Evolutionary conservation across 1,284 basidiomycete species (phyloP), one percentile per base, ranked within the genome.

Genomic region (Chondrostereum purpureum): DNA sequence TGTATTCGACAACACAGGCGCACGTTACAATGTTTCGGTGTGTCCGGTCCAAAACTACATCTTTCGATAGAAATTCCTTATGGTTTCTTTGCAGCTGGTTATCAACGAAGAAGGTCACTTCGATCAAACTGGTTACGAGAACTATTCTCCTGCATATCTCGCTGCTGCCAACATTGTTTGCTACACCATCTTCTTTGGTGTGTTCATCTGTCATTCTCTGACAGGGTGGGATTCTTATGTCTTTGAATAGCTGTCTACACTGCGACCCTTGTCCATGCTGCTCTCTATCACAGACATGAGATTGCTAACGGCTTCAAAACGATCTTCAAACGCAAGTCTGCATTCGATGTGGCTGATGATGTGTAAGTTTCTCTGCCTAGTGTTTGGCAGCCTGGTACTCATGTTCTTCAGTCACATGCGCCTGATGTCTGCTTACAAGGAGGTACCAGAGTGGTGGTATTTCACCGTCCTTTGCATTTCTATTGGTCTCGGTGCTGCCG

Each of bases 371-470:
- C 68, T 27, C 22, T 3, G 83, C 87, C 27, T 8, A 31, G n/a
- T n/a, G 27, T n/a, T 31, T n/a, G 8, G 8, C 8, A n/a, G n/a
- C n/a, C 27, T 31, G 27, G 8, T n/a, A 8, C 27, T 8, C 8
- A n/a, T 31, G 27, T 31, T n/a, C n/a, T 31, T 8, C 59, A 77
- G 88, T 37, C 86, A 89, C 57, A 70, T 70, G 2, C 62, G 70
- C 2, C 65, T 87, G 33, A 88, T 88, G 84, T 66, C 73, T 12
- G 65, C 65, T 42, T 89, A 89, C 60, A 63, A 60, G 3, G 69
- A 75, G 57, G 77, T 82, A 0, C 80, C 81, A 0, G 69, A 78
- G 47, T 81, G 75, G 75, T 78, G 70, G 59, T 64, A 63, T 42
- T 58, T 70, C 0, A 70, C 70, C 51, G 64, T 61, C n/a, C 61